These are phyloP conservation scores for Taphrina betulina DNA, from an alignment of 1,139 yeast genomes.

Conservation along the genomic window DNA sequence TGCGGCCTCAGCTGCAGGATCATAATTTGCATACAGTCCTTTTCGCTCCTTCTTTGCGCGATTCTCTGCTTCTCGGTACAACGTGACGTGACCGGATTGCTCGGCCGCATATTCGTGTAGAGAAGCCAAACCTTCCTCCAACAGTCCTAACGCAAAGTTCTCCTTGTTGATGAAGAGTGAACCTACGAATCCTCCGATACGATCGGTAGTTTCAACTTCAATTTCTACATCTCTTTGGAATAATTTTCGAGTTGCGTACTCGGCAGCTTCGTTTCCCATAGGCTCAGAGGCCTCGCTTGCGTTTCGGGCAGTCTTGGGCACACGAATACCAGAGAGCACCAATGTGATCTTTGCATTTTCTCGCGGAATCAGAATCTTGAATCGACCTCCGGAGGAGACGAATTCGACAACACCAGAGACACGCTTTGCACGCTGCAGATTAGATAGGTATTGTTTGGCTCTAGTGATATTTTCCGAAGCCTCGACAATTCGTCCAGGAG, in stretches of 20 bases:
- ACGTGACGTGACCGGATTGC: conserved; percentile 56
- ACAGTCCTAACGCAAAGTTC: conserved; percentile 64
- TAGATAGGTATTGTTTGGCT: conserved; percentile 71
- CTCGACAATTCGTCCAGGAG: conserved; percentile 65
- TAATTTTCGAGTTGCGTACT: conserved; percentile 55
- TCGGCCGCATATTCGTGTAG: conserved; percentile 66
- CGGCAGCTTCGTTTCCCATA: conserved; percentile 55
- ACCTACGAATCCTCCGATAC: conserved; percentile 79
- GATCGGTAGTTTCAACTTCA: conserved; percentile 68
- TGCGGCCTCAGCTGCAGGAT: conserved; percentile 46
- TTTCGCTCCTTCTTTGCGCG: conserved; percentile 55
- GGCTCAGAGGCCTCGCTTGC: conserved; percentile 41
- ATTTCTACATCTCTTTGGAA: conserved; percentile 73
- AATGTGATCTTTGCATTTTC: conserved; percentile 63
- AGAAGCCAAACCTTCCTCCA: conserved; percentile 64
- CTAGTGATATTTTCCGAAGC: conserved; percentile 73
- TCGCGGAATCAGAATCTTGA: conserved; percentile 65
- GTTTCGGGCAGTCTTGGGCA: conserved; percentile 47
- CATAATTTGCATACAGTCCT: conserved; percentile 68
- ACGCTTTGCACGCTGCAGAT: conserved; percentile 65
- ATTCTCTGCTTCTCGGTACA: conserved; percentile 62
- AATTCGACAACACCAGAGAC: conserved; percentile 70
- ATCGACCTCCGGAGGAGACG: conserved; percentile 65
- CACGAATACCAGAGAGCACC: conserved; percentile 68
- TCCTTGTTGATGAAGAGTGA: conserved; percentile 54